These are phyloP conservation scores for Abrus precatorius DNA, from an alignment of 306 rosid genomes.

Conservation along the genomic window DNA sequence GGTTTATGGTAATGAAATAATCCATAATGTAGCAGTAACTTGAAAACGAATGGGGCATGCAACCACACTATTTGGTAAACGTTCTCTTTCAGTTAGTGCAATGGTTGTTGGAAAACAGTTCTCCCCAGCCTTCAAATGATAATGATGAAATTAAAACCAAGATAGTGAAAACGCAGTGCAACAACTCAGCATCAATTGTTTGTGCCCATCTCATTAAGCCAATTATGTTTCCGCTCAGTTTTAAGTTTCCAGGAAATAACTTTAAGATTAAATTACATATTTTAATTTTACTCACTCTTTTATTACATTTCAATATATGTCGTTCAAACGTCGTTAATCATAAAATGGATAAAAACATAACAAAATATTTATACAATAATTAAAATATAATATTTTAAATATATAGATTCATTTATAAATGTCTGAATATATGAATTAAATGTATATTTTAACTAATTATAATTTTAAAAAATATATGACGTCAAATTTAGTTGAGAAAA, in stretches of 20 bases:
- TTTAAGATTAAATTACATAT: no score
- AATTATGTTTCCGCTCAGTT: not conserved
- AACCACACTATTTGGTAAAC: slow-evolving; percentile 50
- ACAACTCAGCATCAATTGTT: not conserved
- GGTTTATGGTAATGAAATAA: not conserved
- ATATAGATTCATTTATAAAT: no score
- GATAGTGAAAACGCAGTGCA: not conserved
- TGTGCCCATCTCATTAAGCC: slow-evolving; percentile 42
- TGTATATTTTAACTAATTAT: no score
- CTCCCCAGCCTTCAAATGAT: slow-evolving; percentile 31
- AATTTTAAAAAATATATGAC: no score
- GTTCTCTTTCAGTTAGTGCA: slow-evolving; percentile 59
- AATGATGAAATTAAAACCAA: slow-evolving; percentile 48
- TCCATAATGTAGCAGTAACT: not conserved
- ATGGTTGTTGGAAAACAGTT: slow-evolving; percentile 65
- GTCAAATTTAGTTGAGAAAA: no score
- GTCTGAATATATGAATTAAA: no score
- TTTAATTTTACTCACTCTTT: no score
- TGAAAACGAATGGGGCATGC: slow-evolving; percentile 36
- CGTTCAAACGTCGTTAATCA: no score
- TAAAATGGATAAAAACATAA: no score
- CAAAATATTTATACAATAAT: no score
- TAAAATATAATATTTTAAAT: no score
- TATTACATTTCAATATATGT: no score
- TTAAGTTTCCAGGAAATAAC: not conserved